Base-by-base conservation (phyloP, 352 stramenopile species). In the Globisporangium nodosum region DNA sequence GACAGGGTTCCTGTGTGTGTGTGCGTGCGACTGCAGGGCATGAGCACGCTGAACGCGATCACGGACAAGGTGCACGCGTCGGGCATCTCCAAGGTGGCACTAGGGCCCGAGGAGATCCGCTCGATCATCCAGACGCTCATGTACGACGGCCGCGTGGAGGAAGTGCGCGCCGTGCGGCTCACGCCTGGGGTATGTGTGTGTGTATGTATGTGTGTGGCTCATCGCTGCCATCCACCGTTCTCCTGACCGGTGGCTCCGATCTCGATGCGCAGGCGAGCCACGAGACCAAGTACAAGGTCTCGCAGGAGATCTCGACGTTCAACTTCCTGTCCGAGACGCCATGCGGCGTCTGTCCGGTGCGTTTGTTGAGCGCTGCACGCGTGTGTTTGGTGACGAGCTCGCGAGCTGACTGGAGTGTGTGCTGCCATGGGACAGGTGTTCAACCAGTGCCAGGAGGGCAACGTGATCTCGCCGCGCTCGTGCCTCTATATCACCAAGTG, bases 101-200 rank as follows among this genome's bases (percentile, higher is more conserved):
- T 97, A 13, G 86, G 89, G 5, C 80, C 79, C 3, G 90, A 97
- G 39, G 88, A 97, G 68, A 94, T 97, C 51, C 74, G 87, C 52
- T 92, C 84, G 49, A 96, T 97, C 61, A 91, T 97, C 57, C 90
- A 96, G 67, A 96, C 83, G 51, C 83, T 97, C 58, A 95, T 97
- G 71, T 97, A 97, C 74, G 90, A 97, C 52, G 85, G 85, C 39
- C 86, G 83, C 42, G 79, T 97, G 21, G 87, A 96, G 61, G 86
- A 97, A 89, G 87, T 96, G 50, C 85, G 82, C 43, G 77, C 84
- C 20, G 74, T 92, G 61, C 78, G 79, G 46, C 79, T 96, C 43
- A 82, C 82, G 9, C 74, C 83, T 59, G 86, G 75, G 57, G 83
- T 93, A 83, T 57, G 77, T 57, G 33, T 1, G 18, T 5, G 20